These are phyloP conservation scores for Corymbia calophylla DNA, from an alignment of 441 rosid species.

Conservation along the genomic window DNA sequence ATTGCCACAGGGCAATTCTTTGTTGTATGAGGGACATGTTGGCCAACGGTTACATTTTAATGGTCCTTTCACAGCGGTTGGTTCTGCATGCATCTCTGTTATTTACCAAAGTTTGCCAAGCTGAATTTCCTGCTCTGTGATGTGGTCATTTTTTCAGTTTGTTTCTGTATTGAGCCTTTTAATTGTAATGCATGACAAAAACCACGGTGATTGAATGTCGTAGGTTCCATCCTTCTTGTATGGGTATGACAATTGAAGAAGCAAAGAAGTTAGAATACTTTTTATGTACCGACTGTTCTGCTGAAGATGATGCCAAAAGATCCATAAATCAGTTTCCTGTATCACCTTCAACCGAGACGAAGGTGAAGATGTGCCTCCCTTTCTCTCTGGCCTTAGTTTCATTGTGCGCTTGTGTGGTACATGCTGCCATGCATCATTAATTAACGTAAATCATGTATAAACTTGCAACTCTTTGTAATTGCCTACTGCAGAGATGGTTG, in stretches of 20 bases:
- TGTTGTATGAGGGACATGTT: not conserved
- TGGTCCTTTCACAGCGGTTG: not conserved
- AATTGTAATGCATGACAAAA: not conserved
- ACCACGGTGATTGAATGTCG: not conserved
- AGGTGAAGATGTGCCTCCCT: constrained; percentile 24
- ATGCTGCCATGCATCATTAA: not conserved
- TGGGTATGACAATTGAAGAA: constrained; percentile 86
- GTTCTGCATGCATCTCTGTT: not conserved
- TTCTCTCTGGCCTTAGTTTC: not conserved
- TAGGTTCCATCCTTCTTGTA: constrained; percentile 81
- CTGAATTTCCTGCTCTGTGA: not conserved
- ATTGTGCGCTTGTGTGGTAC: not conserved
- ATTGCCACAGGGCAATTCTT: not conserved
- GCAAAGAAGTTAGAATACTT: constrained; percentile 80
- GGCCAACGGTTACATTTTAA: not conserved
- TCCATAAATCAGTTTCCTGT: constrained; percentile 41
- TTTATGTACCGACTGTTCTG: constrained; percentile 73
- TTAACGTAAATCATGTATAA: not conserved
- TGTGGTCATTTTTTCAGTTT: not conserved
- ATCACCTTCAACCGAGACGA: constrained; percentile 52
- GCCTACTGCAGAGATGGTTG: not conserved
- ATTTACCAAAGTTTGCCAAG: not conserved
- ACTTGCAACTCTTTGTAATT: not conserved
- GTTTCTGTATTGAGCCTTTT: not conserved
- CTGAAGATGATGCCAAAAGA: constrained; percentile 61